Percentiles rank a stretch among this genome's conserved stretches.
phyloP scores from a whole-genome alignment of 106 monocot species.

The Vanilla planifolia region DNA sequence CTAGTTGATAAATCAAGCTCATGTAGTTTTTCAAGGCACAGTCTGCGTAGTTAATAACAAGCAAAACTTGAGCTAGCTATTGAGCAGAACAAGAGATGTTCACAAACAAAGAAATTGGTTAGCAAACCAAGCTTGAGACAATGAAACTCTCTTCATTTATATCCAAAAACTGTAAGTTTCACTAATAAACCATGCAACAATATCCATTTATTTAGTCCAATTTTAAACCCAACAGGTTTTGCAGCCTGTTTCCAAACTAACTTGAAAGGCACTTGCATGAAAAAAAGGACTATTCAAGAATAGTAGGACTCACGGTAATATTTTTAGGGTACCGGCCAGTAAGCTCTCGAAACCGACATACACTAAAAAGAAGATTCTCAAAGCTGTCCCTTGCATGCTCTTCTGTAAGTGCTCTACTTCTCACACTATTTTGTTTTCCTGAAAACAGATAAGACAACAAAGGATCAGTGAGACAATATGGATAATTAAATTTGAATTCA shows the following conservation, averaged over 20 bases:
- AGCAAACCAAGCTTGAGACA: no score
- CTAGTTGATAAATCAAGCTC: no score
- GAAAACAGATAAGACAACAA: slow-evolving; percentile 7
- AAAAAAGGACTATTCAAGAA: neutral
- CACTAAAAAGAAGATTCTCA: slow-evolving; percentile 97
- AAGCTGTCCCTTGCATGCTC: slow-evolving; percentile 99
- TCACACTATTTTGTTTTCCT: slow-evolving; percentile 57
- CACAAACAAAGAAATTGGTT: no score
- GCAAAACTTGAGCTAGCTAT: no score
- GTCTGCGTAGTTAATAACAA: no score
- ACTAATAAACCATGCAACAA: no score
- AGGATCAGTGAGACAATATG: neutral
- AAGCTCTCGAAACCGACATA: slow-evolving; percentile 94
- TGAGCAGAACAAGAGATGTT: no score
- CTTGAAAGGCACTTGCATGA: neutral
- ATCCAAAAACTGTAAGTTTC: no score
- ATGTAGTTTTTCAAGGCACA: no score
- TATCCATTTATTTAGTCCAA: no score
- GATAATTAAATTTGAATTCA: neutral
- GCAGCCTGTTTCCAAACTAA: neutral
- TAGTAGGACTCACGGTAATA: slow-evolving; percentile 50
- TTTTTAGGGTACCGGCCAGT: slow-evolving; percentile 87
- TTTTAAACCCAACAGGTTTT: no score
- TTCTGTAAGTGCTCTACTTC: slow-evolving; percentile 80
- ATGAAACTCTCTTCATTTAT: no score